A percentile compares a stretch with the other conserved stretches of the same genome.
Evolutionary conservation across 1,284 basidiomycete species (phyloP).

Genomic region (Serendipita sp.): DNA sequence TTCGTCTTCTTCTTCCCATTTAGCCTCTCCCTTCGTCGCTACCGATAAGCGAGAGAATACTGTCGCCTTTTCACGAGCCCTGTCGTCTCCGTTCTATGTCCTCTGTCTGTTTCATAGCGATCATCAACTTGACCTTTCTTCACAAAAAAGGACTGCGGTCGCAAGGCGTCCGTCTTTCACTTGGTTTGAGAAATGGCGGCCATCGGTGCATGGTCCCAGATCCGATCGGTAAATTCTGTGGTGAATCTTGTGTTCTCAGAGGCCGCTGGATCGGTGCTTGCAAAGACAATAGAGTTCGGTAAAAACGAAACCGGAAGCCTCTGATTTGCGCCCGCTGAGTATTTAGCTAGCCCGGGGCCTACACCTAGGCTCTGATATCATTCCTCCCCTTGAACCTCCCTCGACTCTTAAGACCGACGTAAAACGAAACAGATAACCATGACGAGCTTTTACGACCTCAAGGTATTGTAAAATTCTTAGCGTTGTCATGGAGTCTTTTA

Average conservation of each 20-base stretch:
- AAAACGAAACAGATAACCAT: neutral
- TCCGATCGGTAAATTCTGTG: neutral
- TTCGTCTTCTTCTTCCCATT: slow-evolving; percentile 2
- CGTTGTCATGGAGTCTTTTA: neutral
- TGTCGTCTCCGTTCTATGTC: neutral
- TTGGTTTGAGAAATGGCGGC: no score
- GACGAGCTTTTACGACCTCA: slow-evolving; percentile 16
- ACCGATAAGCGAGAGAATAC: slow-evolving; percentile 44
- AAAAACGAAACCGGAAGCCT: neutral
- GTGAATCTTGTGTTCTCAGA: neutral
- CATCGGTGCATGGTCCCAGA: neutral
- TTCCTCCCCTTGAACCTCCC: no score
- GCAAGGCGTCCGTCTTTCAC: no score
- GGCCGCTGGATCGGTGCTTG: neutral
- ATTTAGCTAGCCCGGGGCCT: neutral
- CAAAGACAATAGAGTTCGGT: neutral
- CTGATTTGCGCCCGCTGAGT: neutral
- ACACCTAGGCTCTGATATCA: no score
- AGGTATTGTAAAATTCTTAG: slow-evolving; percentile 9
- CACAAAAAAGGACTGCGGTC: no score
- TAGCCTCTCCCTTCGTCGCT: slow-evolving; percentile 85
- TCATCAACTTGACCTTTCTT: neutral
- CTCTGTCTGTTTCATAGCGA: neutral
- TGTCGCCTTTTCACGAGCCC: neutral
- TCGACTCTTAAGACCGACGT: no score